phyloP scores from a whole-genome alignment of 1,284 basidiomycete species.

The Cryptococcus sp. region DNA sequence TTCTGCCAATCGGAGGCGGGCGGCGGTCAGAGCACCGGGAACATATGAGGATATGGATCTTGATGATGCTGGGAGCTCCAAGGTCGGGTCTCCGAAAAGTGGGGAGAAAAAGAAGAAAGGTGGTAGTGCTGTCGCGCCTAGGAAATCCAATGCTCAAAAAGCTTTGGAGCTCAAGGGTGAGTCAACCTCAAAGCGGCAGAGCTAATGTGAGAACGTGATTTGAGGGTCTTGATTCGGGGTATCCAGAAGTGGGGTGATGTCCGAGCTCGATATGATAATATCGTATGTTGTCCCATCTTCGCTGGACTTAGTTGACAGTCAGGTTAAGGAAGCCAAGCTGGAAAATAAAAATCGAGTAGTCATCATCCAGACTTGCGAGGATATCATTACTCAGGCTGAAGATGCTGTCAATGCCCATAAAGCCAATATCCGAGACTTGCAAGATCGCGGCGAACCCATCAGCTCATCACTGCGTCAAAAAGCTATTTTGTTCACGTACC shows the following conservation, averaged over 20 bases:
- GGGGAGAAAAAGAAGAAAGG: slow-evolving; percentile 36
- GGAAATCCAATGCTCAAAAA: slow-evolving; percentile 71
- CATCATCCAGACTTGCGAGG: slow-evolving; percentile 86
- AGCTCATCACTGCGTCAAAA: slow-evolving; percentile 56
- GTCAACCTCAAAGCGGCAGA: slow-evolving; percentile 5
- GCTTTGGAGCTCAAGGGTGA: slow-evolving; percentile 82
- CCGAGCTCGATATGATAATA: slow-evolving; percentile 85
- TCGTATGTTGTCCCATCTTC: slow-evolving; percentile 58
- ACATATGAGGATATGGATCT: slow-evolving; percentile 91
- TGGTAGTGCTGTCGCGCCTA: slow-evolving; percentile 18
- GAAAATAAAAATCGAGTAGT: slow-evolving; percentile 91
- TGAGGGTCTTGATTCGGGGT: slow-evolving; percentile 91
- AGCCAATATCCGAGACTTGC: slow-evolving; percentile 67
- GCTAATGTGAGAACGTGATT: slow-evolving; percentile 67
- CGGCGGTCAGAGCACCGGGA: slow-evolving; percentile 62
- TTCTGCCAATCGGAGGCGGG: slow-evolving; percentile 64
- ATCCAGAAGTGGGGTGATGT: slow-evolving; percentile 98
- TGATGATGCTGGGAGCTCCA: slow-evolving; percentile 57
- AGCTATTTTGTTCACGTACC: slow-evolving; percentile 87
- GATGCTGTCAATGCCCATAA: slow-evolving; percentile 81
- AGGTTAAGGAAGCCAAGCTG: slow-evolving; percentile 89
- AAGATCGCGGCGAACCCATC: slow-evolving; percentile 74
- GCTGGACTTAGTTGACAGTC: background rate
- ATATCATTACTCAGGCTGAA: slow-evolving; percentile 81
- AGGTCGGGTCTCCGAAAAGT: slow-evolving; percentile 49